Evolutionary conservation across 1,284 basidiomycete species (phyloP).

Genomic region (Tilletia setariae): DNA sequence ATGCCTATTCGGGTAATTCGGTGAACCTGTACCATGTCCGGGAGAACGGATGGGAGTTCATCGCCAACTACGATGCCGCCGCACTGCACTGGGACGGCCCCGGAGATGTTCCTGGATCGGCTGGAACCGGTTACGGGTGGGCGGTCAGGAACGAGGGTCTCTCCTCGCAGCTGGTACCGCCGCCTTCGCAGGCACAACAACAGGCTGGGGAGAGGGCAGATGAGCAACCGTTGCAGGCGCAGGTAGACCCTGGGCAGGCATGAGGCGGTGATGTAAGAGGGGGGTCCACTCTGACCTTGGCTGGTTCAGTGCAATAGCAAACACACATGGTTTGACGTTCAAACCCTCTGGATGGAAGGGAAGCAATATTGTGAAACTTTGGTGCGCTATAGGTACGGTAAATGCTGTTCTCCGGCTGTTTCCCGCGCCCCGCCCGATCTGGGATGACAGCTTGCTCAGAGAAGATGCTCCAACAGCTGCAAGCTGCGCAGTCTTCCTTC

Average conservation of each 20-base stretch:
- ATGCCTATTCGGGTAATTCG: conserved; percentile 88
- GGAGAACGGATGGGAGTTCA: conserved; percentile 70
- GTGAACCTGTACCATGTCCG: conserved; percentile 95
- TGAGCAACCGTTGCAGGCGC: conserved; percentile 16
- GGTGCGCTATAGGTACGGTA: too few relatives aligned
- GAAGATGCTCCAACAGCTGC: too few relatives aligned
- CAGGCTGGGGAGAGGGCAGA: conserved; percentile 18
- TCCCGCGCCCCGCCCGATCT: too few relatives aligned
- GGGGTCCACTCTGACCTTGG: too few relatives aligned
- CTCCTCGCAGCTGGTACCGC: conserved; percentile 28
- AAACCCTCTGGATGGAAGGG: too few relatives aligned
- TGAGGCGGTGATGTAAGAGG: neutral
- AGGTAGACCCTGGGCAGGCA: conserved; percentile 8
- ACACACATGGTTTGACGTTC: too few relatives aligned
- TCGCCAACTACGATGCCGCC: conserved; percentile 51
- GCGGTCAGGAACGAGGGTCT: conserved; percentile 45
- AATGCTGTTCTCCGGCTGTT: too few relatives aligned
- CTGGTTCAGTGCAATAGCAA: too few relatives aligned
- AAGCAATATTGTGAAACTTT: too few relatives aligned
- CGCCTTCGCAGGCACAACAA: conserved; percentile 8
- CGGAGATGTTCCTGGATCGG: conserved; percentile 42
- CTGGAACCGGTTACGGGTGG: conserved; percentile 51
- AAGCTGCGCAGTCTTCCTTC: too few relatives aligned
- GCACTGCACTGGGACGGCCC: conserved; percentile 52
- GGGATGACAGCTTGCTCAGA: too few relatives aligned